These are phyloP conservation scores for Agroathelia rolfsii DNA, from an alignment of 1,284 basidiomycete species.

Conservation along the genomic window DNA sequence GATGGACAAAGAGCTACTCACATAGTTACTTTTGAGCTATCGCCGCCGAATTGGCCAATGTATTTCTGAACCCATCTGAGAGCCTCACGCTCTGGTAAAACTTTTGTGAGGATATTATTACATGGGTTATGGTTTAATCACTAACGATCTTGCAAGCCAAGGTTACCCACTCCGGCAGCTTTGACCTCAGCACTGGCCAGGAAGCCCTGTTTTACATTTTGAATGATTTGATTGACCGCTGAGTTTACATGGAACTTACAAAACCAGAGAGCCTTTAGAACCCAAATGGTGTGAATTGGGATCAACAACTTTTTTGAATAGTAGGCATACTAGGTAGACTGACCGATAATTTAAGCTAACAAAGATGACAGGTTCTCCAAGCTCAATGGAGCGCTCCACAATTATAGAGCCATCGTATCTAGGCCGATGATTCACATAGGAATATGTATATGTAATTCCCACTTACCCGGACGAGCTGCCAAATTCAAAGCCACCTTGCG, in stretches of 20 bases:
- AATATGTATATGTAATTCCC: slow-evolving; percentile 10
- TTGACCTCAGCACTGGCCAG: slow-evolving; percentile 35
- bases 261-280: no score
- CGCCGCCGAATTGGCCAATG: slow-evolving; percentile 40
- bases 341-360: slow-evolving; percentile 49
- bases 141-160: slow-evolving; percentile 37
- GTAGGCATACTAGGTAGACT: slow-evolving; percentile 7
- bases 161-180: slow-evolving; percentile 35
- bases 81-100: slow-evolving; percentile 37
- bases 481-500: slow-evolving; percentile 36
- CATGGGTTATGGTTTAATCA: not conserved
- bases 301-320: not conserved
- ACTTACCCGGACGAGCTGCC: slow-evolving; percentile 28
- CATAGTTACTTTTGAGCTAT: slow-evolving; percentile 26
- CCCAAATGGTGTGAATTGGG: no score
- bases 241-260: no score
- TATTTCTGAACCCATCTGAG: slow-evolving; percentile 53
- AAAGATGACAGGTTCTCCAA: slow-evolving; percentile 40
- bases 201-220: no score
- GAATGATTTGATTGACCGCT: no score
- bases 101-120: not conserved
- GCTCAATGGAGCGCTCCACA: slow-evolving; percentile 35
- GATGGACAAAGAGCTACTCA: slow-evolving; percentile 5
- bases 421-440: slow-evolving; percentile 7
- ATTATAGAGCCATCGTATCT: slow-evolving; percentile 36